Percentiles rank a stretch among this genome's conserved stretches.
Conservation (phyloP, 306 rosid genomes). For the Lithocarpus polystachyus region DNA sequence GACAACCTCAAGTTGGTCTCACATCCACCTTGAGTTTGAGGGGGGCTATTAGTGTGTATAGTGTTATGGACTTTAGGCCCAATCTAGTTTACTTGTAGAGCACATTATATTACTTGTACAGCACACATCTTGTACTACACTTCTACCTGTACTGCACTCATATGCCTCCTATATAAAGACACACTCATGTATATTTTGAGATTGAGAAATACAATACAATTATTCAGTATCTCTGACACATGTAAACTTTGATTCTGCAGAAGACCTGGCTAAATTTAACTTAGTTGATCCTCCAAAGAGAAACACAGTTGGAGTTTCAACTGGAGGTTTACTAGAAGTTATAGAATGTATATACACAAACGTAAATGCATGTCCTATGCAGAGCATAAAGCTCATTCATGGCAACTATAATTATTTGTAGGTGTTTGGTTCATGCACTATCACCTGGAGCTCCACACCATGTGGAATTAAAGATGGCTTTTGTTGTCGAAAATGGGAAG, state of each 20-base stretch:
- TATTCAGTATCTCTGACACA: too few relatives aligned
- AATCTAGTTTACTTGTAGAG: too few relatives aligned
- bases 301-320: not conserved
- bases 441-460: not conserved
- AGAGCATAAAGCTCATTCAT: not conserved
- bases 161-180: too few relatives aligned
- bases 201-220: too few relatives aligned
- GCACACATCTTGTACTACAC: too few relatives aligned
- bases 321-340: not conserved
- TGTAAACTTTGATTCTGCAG: not conserved
- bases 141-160: too few relatives aligned
- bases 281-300: not conserved
- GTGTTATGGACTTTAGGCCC: too few relatives aligned
- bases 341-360: not conserved
- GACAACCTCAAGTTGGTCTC: too few relatives aligned
- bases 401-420: not conserved
- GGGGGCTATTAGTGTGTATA: too few relatives aligned
- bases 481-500: not conserved
- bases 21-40: too few relatives aligned
- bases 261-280: not conserved
- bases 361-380: not conserved
- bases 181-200: too few relatives aligned
- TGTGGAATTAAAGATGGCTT: not conserved
- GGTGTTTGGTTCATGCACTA: not conserved
- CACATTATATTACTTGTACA: too few relatives aligned